Base-by-base conservation (phyloP, 176 grass and related monocot species). In the Luzula sylvatica region DNA sequence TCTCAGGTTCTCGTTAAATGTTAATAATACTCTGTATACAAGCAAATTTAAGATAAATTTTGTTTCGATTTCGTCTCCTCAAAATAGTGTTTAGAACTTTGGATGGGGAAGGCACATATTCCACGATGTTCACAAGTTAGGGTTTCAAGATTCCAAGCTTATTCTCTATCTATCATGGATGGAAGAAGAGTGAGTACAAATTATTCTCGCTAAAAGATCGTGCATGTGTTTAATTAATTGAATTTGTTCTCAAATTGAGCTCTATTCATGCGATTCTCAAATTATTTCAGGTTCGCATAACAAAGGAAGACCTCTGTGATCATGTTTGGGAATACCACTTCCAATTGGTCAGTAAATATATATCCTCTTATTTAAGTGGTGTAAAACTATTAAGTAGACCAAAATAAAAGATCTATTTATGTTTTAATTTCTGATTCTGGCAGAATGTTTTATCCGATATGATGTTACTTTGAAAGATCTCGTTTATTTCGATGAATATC, bases 251-350 rank as follows among this genome's bases (percentile, higher is more conserved):
- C 25, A 18, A 15, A 7, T 59, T 59, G 38, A 41, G 2, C n/a
- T 44, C 20, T 58, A 30, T 23, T 11, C 23, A 25, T 19, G 26
- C 7, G 30, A 4, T 35, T 60, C 27, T 57, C 38, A 4, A 28
- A 64, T 27, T 55, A 65, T 55, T 65, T 15, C 73, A 95, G 89
- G 71, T 40, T 78, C 76, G 83, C 32, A 88, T 88, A 51, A 82
- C 75, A 48, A 88, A 69, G 69, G 83, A 85, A 28, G 89, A 95
- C 72, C 77, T 95, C 25, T 82, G 80, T 18, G 70, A 88, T 70
- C 89, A 88, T 78, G 70, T 67, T 32, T 95, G 89, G 83, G 70
- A 85, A 76, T 95, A 78, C 72, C 67, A 67, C 46, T 95, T 85
- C 67, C 83, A 76, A 47, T 67, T 68, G 56, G 89, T 95, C 58